Percentiles rank a stretch among this genome's conserved stretches.
Evolutionary conservation across 2,329 filamentous ascomycete genomes (phyloP).

Genomic region (Sporothrix inflata): DNA sequence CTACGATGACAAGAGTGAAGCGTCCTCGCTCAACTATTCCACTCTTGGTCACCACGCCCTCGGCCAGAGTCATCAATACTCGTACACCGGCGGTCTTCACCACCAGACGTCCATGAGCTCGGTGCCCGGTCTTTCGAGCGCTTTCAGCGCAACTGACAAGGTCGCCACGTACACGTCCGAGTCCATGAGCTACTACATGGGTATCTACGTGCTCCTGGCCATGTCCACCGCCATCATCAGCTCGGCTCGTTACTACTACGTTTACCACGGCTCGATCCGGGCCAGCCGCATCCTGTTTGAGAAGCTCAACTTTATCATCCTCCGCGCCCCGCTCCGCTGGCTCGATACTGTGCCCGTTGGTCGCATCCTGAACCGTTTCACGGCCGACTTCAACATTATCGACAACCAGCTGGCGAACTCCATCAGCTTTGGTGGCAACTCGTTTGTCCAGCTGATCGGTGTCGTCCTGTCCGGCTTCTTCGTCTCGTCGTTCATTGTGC

Average conservation of each 20-base stretch:
- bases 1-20: conserved; percentile 42
- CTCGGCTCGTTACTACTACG: conserved; percentile 64
- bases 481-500: conserved; percentile 68
- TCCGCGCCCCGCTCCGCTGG: conserved; percentile 76
- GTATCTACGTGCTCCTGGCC: conserved; percentile 67
- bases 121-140: not conserved
- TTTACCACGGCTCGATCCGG: conserved; percentile 66
- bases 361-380: conserved; percentile 77
- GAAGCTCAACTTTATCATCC: conserved; percentile 65
- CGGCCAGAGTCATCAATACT: conserved; percentile 35
- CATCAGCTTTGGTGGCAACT: conserved; percentile 61
- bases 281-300: conserved; percentile 72
- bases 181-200: conserved; percentile 65
- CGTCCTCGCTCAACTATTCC: conserved; percentile 23
- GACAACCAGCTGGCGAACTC: conserved; percentile 69
- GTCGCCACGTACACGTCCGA: conserved; percentile 34
- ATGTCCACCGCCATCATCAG: conserved; percentile 60
- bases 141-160: not conserved
- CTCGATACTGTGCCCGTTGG: conserved; percentile 79
- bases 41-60: conserved; percentile 23
- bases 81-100: conserved; percentile 53
- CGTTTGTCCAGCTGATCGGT: conserved; percentile 64
- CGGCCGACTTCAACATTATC: conserved; percentile 73
- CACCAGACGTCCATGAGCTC: conserved; percentile 48
- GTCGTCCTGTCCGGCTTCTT: conserved; percentile 69